Evolutionary conservation across 2,329 filamentous ascomycete genomes (phyloP), one percentile per base, ranked within the genome.

Genomic region (Paraconiothyrium brasiliense): DNA sequence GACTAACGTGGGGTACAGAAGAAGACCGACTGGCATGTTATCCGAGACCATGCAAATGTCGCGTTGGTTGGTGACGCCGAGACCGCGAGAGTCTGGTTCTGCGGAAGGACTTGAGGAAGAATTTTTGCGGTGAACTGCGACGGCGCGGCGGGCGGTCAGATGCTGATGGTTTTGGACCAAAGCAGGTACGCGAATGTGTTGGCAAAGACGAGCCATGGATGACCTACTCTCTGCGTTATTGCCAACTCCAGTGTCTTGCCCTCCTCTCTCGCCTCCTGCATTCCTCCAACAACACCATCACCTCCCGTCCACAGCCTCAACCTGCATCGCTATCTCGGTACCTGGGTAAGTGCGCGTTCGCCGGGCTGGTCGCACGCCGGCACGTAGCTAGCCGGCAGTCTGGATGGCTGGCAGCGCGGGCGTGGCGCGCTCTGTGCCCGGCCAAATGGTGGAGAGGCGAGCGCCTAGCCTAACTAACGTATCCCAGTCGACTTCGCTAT

Each of bases 401-500:
- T 47, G 41, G 52, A 24, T 20, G 41, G 54, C 39, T 55, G 50
- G 46, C 52, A 47, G 47, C 47, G 44, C 54, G 55, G 55, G 59
- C 49, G 37, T 39, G 37, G 37, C 37, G 37, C 37, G 6, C 27
- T 30, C 27, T 30, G 37, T 14, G 10, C 57, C 47, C 57, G 47
- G 58, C 51, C 24, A 60, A 56, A 57, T 22, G 48, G 59, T 32
- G 50, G 43, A 34, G 51, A 48, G 46, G 35, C 58, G 52, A 57
- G 37, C 41, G 52, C 54, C 41, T 48, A 63, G 59, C 39, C 39
- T n/a, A 41, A 56, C 63, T 67, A 67, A 65, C 65, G 61, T 57
- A 59, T 44, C 39, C 32, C 50, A 39, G 22, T 54, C 35, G 7
- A 7, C 60, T 48, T 63, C 59, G 41, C 52, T 35, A 63, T 59